Evolutionary conservation across 495 filamentous ascomycete species (phyloP).

Genomic region (Penicillium pulvis): DNA sequence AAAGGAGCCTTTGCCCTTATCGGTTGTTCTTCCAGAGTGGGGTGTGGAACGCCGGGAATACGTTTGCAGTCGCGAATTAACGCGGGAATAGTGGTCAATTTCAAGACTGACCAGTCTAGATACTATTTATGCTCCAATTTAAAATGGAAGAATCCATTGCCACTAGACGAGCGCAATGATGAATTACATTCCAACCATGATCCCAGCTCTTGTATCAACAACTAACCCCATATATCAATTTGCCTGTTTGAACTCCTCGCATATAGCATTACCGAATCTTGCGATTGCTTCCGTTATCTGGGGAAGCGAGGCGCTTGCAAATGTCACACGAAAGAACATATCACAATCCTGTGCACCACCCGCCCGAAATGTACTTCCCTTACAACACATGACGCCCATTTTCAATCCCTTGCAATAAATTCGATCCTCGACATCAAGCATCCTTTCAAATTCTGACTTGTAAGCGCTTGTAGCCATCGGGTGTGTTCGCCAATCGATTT

Average conservation of each 20-base stretch:
- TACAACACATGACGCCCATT: not conserved
- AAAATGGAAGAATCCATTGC: too few species aligned
- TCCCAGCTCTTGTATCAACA: not conserved
- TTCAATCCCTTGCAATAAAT: not conserved
- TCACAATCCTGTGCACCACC: not conserved
- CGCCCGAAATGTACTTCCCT: constrained; percentile 4
- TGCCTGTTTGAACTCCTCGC: not conserved
- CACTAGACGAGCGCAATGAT: too few species aligned
- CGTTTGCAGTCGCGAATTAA: constrained; percentile 23
- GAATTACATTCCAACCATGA: too few species aligned
- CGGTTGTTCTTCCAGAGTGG: constrained; percentile 32
- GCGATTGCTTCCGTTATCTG: constrained; percentile 1
- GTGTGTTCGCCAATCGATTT: constrained; percentile 17
- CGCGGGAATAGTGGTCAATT: constrained; percentile 5
- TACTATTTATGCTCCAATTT: too few species aligned
- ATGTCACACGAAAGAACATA: constrained; percentile 5
- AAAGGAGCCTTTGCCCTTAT: constrained; percentile 29
- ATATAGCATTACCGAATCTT: not conserved
- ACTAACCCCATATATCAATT: not conserved
- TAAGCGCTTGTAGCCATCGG: not conserved
- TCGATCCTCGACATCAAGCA: not conserved
- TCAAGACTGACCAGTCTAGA: too few species aligned
- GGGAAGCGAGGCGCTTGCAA: constrained; percentile 5
- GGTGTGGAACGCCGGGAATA: constrained; percentile 37
- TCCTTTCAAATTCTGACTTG: not conserved